Base-by-base conservation (phyloP, 495 filamentous ascomycete genomes). In the Penicillium taxi region DNA sequence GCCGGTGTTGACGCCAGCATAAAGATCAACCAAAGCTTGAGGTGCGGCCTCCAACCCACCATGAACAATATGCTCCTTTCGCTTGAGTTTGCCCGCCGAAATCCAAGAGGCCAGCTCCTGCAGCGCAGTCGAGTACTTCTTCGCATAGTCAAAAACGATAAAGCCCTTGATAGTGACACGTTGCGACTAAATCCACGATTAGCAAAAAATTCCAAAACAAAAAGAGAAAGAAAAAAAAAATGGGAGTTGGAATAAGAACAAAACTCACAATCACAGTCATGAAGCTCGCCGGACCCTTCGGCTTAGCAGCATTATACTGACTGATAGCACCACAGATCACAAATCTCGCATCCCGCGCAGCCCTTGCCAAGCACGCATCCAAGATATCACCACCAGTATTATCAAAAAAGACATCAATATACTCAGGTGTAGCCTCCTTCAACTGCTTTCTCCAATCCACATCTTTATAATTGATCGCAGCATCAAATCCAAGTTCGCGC, bases 351-450 rank as follows among this genome's bases (percentile, higher is more conserved):
- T 70, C 58, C n/a, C 45, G 44, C 9, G 67, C 67, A 6, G 68
- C 68, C 1, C 67, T 45, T 1, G 61, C 52, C 35, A 77, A 52
- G 37, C 66, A 70, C 13, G 65, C 61, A 58, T 75, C 70, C n/a
- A 77, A 59, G 23, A 74, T 70, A 35, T 74, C 69, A 21, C 70
- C 72, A 9, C 72, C 73, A 12, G 64, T 63, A 52, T 77, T 77
- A 47, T 77, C 73, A 50, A 75, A 77, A 42, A 63, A 77, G 1
- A 75, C 71, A 61, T 75, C 66, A 44, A 75, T 74, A 41, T 70
- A 65, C 39, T 65, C 65, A 6, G 70, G 65, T 2, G 64, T 68
- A 9, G 64, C 58, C 16, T 56, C 53, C 24, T 64, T 63, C 3
- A 77, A 46, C 45, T 75, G 59, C 42, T 64, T 61, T 23, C 57